Evolutionary conservation across 2,329 filamentous ascomycete genomes (phyloP).

Genomic region (Cordyceps farinosa): DNA sequence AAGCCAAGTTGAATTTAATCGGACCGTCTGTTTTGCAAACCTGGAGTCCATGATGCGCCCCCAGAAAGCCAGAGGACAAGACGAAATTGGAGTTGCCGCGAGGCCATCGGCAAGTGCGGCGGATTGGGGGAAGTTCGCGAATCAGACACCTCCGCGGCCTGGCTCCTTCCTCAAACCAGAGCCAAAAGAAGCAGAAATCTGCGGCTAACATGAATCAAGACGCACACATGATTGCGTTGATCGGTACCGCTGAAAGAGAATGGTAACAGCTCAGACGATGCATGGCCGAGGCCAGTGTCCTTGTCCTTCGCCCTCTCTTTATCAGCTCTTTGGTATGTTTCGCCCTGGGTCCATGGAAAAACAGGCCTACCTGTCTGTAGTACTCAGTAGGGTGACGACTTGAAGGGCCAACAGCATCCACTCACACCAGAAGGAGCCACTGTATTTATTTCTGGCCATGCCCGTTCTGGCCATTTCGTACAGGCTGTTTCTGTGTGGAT

Average conservation of each 20-base stretch:
- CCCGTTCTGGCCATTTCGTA: not conserved
- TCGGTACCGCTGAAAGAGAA: not conserved
- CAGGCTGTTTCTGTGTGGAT: not conserved
- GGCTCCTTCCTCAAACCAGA: not conserved
- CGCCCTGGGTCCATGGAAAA: not conserved
- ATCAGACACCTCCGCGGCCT: not conserved
- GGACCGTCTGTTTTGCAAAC: not conserved
- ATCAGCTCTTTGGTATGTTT: not conserved
- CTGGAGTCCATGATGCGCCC: not conserved
- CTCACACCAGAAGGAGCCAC: slow-evolving; percentile 1
- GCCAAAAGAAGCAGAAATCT: not conserved
- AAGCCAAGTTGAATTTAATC: not conserved
- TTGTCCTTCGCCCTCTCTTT: not conserved
- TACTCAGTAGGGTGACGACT: not conserved
- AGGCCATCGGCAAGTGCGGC: not conserved
- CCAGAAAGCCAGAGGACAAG: not conserved
- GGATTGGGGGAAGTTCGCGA: not conserved
- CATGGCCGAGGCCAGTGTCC: not conserved
- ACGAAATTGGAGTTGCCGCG: not conserved
- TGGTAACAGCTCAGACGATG: not conserved
- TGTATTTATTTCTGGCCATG: not conserved
- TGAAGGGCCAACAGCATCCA: not conserved
- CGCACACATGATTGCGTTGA: not conserved
- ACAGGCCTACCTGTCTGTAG: not conserved
- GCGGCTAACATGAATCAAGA: not conserved